phyloP scores from a whole-genome alignment of 2,329 filamentous ascomycete genomes.

The Paraconiothyrium brasiliense region DNA sequence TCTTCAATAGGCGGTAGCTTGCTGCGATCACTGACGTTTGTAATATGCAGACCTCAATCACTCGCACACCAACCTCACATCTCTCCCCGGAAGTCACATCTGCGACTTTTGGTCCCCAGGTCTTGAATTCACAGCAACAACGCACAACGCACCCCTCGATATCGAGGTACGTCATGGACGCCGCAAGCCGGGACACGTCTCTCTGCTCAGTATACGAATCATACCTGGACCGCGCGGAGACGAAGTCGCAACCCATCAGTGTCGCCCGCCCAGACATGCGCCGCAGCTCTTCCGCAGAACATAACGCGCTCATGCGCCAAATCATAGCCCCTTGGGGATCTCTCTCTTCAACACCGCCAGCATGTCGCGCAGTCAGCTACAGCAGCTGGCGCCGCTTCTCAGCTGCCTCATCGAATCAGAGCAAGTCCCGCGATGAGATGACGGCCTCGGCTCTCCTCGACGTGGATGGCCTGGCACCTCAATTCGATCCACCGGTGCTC shows the following conservation, averaged over 20 bases:
- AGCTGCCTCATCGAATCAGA: neutral
- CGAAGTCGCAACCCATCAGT: neutral
- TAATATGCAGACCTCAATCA: neutral
- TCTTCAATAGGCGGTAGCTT: neutral
- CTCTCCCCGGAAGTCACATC: neutral
- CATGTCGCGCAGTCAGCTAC: constrained; percentile 16
- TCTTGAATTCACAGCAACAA: neutral
- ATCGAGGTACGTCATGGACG: neutral
- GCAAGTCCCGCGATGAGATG: constrained; percentile 18
- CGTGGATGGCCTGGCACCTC: constrained; percentile 10
- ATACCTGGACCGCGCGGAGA: neutral
- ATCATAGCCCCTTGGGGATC: constrained; percentile 8
- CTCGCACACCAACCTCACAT: neutral
- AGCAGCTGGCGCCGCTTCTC: constrained; percentile 23
- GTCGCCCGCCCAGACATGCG: neutral
- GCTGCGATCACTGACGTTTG: constrained; percentile 2
- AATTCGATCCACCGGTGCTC: constrained; percentile 25
- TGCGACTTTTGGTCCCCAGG: too few species aligned
- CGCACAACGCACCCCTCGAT: neutral
- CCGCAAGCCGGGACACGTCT: neutral
- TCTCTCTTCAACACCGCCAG: constrained; percentile 12
- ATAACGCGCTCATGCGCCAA: constrained; percentile 15
- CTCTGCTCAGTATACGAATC: neutral
- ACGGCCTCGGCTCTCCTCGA: constrained; percentile 22
- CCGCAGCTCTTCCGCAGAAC: constrained; percentile 1